A percentile compares a stretch with the other conserved stretches of the same genome.
phyloP scores from a whole-genome alignment of 1,284 basidiomycete genomes.

The Apiotrichum sp. region DNA sequence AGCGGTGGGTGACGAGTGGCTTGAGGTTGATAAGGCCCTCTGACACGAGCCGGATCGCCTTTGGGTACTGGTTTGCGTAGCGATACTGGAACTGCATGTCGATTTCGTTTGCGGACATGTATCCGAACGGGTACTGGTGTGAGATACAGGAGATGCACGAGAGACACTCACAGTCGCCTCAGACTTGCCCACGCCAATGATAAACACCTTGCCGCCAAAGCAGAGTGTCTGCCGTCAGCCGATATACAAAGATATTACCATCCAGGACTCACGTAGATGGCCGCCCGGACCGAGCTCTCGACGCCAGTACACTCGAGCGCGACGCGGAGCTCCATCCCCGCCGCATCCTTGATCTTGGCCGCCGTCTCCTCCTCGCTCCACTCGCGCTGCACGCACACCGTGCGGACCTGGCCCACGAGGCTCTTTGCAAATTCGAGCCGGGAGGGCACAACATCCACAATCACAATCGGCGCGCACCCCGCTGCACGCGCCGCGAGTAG shows the following conservation, averaged over 20 bases:
- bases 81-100: constrained; percentile 52
- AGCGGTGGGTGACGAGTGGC: constrained; percentile 80
- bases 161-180: constrained; percentile 36
- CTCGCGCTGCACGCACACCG: constrained; percentile 40
- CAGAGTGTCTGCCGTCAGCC: constrained; percentile 40
- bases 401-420: constrained; percentile 50
- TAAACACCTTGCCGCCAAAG: constrained; percentile 51
- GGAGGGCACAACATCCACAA: constrained; percentile 51
- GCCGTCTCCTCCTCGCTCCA: constrained; percentile 37
- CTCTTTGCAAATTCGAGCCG: constrained; percentile 53
- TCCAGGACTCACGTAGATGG: constrained; percentile 54
- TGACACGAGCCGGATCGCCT: constrained; percentile 73
- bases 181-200: constrained; percentile 53
- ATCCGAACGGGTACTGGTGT: constrained; percentile 49
- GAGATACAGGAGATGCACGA: background rate
- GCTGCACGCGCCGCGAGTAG: constrained; percentile 52
- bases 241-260: background rate
- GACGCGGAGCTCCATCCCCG: constrained; percentile 36
- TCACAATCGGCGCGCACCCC: constrained; percentile 53
- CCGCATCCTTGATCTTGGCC: constrained; percentile 35
- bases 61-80: constrained; percentile 57
- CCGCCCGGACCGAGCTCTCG: constrained; percentile 79
- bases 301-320: constrained; percentile 63
- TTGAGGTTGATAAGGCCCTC: constrained; percentile 77
- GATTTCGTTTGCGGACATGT: constrained; percentile 52